A percentile compares a stretch with the other conserved stretches of the same genome.
Conservation (phyloP, 2,329 filamentous ascomycete species). For the Fonsecaea monophora region DNA sequence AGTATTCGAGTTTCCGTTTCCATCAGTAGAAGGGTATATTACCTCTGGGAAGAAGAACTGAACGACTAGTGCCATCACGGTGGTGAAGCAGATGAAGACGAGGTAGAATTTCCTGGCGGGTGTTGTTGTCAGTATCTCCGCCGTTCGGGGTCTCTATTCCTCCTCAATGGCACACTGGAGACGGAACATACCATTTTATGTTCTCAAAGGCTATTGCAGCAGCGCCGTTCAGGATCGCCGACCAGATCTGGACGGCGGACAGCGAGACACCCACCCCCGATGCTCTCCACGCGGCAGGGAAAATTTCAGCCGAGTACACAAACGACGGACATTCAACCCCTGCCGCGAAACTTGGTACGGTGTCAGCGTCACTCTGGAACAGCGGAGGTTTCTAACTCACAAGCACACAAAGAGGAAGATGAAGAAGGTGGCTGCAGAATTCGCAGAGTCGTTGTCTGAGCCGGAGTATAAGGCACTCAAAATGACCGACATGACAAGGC, state of each 20-base stretch:
- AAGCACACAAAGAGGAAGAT: slow-evolving; percentile 8
- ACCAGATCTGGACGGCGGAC: slow-evolving; percentile 9
- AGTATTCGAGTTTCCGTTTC: not conserved
- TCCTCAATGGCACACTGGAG: too few species aligned
- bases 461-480: not conserved
- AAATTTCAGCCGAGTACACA: slow-evolving; percentile 11
- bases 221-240: slow-evolving; percentile 1
- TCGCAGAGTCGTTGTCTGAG: not conserved
- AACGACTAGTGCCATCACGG: not conserved
- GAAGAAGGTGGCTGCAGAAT: slow-evolving; percentile 4
- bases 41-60: slow-evolving; percentile 8
- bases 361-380: not conserved
- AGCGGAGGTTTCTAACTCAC: not conserved
- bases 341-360: slow-evolving; percentile 3
- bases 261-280: not conserved
- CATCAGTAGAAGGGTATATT: not conserved
- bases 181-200: not conserved
- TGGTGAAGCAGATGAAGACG: slow-evolving; percentile 12
- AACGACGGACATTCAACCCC: slow-evolving; percentile 14
- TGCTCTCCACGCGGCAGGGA: slow-evolving; percentile 12
- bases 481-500: not conserved
- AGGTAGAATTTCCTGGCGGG: slow-evolving; percentile 4
- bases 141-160: not conserved
- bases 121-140: not conserved
- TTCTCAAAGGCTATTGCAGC: slow-evolving; percentile 8